Evolutionary conservation across 495 filamentous ascomycete genomes (phyloP), one percentile per base, ranked within the genome.

Genomic region (Gamarada debralockiae): DNA sequence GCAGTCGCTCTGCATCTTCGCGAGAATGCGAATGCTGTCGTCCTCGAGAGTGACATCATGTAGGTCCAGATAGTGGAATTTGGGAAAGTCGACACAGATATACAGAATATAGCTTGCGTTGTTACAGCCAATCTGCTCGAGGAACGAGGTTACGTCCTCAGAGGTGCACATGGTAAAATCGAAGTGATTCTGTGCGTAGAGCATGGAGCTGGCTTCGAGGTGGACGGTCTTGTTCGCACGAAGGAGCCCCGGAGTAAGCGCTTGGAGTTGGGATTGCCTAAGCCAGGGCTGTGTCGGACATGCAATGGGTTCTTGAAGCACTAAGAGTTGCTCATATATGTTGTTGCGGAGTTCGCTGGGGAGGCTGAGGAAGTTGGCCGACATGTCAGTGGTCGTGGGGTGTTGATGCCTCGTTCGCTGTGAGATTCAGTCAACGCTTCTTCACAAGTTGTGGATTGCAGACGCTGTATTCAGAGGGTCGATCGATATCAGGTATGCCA

Each of bases 221-320:
- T 56, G 53, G 53, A 56, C 39, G 24, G 38, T 45, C 39, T 50
- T 56, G 53, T 56, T 56, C 31, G 39, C 27, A 29, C 46, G 46
- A 23, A 56, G 46, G 18, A 56, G 53, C 25, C 38, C 36, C 0
- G 40, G 44, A 21, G 53, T 43, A 36, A 50, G 53, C 8, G 8
- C 42, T 21, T 27, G 39, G 39, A 42, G 1, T 42, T 42, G 39
- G 39, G 39, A 42, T 42, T 20, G 20, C 39, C 10, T 22, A 42
- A 42, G 8, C 10, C 39, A 42, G 39, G 39, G 39, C 12, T 41
- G 20, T n/a, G n/a, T n/a, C n/a, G n/a, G n/a, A n/a, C n/a, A n/a
- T n/a, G n/a, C n/a, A 15, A 7, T 33, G 43, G 31, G 43, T 47
- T 48, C 49, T 57, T 57, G 29, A 33, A 18, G 55, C 23, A 57